These are phyloP conservation scores for Diaporthe velutina DNA, from an alignment of 2,329 filamentous ascomycete species.

Conservation along the genomic window DNA sequence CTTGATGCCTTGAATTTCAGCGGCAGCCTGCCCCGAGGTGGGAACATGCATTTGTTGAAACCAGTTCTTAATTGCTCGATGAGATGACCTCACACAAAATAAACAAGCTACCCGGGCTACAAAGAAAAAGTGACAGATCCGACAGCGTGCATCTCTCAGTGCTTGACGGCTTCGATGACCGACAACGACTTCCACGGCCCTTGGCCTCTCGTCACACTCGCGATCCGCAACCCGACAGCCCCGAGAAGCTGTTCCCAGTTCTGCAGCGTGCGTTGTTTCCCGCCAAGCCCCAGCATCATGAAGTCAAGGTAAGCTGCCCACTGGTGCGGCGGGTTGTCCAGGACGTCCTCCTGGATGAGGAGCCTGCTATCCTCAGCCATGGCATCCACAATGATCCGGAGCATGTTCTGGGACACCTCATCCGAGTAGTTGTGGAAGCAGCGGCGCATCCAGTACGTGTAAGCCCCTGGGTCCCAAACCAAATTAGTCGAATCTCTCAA, in stretches of 20 bases:
- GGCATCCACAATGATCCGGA: constrained; percentile 41
- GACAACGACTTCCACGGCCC: constrained; percentile 29
- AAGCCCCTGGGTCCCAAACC: constrained; percentile 43
- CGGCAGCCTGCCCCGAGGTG: background rate
- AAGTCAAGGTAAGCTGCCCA: constrained; percentile 46
- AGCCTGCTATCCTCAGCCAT: constrained; percentile 50
- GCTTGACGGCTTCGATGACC: constrained; percentile 39
- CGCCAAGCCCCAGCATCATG: constrained; percentile 44
- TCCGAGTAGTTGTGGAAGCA: constrained; percentile 51
- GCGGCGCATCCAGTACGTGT: constrained; percentile 51
- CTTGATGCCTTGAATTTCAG: background rate
- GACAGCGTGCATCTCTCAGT: background rate
- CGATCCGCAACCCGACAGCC: constrained; percentile 47
- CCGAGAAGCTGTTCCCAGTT: constrained; percentile 45
- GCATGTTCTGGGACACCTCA: constrained; percentile 41
- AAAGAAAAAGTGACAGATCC: background rate
- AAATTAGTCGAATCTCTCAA: constrained; percentile 14
- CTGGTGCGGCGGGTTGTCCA: constrained; percentile 45
- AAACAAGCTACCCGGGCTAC: no score
- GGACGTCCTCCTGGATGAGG: constrained; percentile 50
- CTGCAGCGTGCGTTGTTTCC: constrained; percentile 49
- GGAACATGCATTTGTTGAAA: background rate
- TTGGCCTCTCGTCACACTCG: constrained; percentile 38
- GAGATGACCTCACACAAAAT: background rate
- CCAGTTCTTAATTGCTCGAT: background rate